Conservation (phyloP, 768 basidiomycete species). For the Russula vinacea region DNA sequence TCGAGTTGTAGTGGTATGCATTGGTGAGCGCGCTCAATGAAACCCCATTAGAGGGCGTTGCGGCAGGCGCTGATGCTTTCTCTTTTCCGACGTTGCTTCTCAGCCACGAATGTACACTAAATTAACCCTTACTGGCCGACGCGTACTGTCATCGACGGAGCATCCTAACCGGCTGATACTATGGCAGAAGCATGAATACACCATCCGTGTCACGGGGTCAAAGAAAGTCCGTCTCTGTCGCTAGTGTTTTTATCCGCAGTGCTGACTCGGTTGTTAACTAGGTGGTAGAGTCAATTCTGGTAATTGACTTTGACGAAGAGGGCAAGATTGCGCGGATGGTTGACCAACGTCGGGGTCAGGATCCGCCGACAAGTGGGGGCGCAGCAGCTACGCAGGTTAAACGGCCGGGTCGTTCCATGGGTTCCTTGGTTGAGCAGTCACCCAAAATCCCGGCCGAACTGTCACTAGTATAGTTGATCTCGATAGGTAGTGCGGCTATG, state of each 20-base stretch:
- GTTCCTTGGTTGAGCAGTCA: conserved; percentile 52
- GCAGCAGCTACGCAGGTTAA: conserved; percentile 46
- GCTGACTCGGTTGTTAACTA: conserved; percentile 32
- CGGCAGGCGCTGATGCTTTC: conserved; percentile 3
- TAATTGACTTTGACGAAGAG: conserved; percentile 62
- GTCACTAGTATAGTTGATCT: conserved; percentile 14
- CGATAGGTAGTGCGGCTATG: background rate
- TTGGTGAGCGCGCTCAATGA: conserved; percentile 43
- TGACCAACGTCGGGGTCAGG: conserved; percentile 60
- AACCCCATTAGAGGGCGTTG: background rate
- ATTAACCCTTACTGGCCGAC: conserved; percentile 48
- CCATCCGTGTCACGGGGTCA: conserved; percentile 46
- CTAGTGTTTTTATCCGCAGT: background rate
- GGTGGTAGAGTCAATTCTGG: conserved; percentile 57
- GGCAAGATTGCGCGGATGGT: conserved; percentile 56
- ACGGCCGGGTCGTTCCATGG: conserved; percentile 52
- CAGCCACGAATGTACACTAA: conserved; percentile 55
- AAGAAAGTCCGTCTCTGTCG: conserved; percentile 47
- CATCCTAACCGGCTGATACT: conserved; percentile 60
- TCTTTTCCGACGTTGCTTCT: background rate
- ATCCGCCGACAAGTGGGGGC: conserved; percentile 49
- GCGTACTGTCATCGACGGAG: conserved; percentile 58
- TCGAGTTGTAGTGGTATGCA: conserved; percentile 46
- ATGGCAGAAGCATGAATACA: conserved; percentile 60
- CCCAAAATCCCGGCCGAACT: conserved; percentile 39